Evolutionary conservation across 2,329 filamentous ascomycete species (phyloP).

Genomic region (Ceratocystis harringtonii): DNA sequence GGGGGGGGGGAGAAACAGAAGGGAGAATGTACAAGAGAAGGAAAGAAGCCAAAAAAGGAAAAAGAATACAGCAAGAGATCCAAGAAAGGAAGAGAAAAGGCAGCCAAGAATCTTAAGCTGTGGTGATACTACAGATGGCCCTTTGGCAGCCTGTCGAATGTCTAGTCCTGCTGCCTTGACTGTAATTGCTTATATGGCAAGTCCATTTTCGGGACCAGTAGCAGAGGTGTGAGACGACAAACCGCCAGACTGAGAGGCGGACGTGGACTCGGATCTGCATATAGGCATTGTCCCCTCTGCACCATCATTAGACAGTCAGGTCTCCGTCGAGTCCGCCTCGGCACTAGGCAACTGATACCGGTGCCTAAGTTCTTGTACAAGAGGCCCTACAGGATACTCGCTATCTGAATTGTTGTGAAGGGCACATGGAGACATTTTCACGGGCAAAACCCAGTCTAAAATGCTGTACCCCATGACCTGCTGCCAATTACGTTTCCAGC

Average conservation of each 20-base stretch:
- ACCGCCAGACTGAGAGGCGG: not conserved
- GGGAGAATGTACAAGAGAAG: not conserved
- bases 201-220: too few relatives aligned
- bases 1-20: not conserved
- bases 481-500: constrained; percentile 53
- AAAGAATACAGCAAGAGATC: not conserved
- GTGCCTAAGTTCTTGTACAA: constrained; percentile 41
- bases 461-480: constrained; percentile 60
- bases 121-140: too few relatives aligned
- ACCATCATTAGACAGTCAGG: not conserved
- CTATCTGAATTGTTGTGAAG: constrained; percentile 50
- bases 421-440: constrained; percentile 59
- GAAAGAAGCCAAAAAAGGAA: not conserved
- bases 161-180: too few relatives aligned
- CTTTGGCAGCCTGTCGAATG: too few relatives aligned
- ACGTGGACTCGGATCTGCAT: not conserved
- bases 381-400: constrained; percentile 51
- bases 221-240: too few relatives aligned
- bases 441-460: constrained; percentile 67
- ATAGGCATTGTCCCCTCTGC: not conserved
- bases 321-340: not conserved
- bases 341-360: constrained; percentile 25
- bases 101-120: not conserved
- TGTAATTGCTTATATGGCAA: too few relatives aligned
- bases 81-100: constrained; percentile 14